Base-by-base conservation (phyloP, 176 grass and related monocot genomes). In the Ensete glaucum region DNA sequence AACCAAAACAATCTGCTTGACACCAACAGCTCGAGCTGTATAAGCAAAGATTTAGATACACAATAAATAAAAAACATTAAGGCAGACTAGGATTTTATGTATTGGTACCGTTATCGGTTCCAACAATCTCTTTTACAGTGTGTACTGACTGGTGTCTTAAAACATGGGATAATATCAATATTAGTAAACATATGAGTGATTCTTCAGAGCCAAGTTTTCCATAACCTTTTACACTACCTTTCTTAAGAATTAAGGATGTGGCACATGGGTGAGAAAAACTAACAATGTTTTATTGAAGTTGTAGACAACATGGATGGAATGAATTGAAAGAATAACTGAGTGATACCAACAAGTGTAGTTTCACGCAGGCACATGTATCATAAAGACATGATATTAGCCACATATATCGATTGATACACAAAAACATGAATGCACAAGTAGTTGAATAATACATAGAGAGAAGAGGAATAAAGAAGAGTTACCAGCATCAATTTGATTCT, bases 401-500 rank as follows among this genome's bases (percentile, higher is more conserved):
- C 8, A 50, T 70, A 25, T 43, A 43, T 43, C 6, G 34, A 43
- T 43, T 43, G 67, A n/a, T 14, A 51, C 15, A 51, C 11, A 20
- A 16, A 70, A 50, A n/a, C 9, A 49, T 49, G 34, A 7, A 63
- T 26, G 63, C 63, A 50, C 34, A 4, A 43, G 34, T 43, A 43
- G 34, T 0, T 43, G 34, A 43, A 60, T 17, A 21, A 19, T 57
- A 60, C 57, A n/a, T 60, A 20, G 4, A 50, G 7, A 34, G n/a
- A 19, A 70, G 29, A 9, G 17, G 67, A 20, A 70, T 15, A 54
- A n/a, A 19, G 54, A 8, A 21, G 64, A 12, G 59, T 85, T 85
- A 92, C 89, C 89, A n/a, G 79, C 85, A 52, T 97, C 90, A 26
- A 97, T 97, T 81, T 93, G 94, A 68, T 97, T 97, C 88, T 89